Conservation (phyloP, 345 rosid species). For the Eucalyptus leucophloia region DNA sequence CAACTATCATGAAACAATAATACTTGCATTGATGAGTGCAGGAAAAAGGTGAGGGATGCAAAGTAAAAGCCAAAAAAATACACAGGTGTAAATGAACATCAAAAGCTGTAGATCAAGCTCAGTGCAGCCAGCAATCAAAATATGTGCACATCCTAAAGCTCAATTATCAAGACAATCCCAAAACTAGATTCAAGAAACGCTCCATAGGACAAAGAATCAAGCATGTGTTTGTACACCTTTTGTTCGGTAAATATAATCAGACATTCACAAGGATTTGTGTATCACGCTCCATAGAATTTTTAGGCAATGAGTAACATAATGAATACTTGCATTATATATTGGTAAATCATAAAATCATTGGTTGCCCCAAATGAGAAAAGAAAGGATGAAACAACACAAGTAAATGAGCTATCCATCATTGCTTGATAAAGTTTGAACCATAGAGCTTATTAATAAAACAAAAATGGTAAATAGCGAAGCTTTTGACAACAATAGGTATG, state of each 20-base stretch:
- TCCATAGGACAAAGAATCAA: background rate
- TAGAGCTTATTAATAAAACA: background rate
- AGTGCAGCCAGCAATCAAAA: background rate
- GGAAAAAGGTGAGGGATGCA: background rate
- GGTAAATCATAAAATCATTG: background rate
- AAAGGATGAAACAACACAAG: background rate
- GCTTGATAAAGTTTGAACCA: background rate
- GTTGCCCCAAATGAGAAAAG: background rate
- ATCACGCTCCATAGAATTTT: background rate
- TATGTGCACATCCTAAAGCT: background rate
- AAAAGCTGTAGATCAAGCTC: background rate
- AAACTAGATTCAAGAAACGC: background rate
- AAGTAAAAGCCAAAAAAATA: background rate
- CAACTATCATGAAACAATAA: constrained; percentile 9
- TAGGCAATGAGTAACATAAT: background rate
- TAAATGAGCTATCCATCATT: background rate
- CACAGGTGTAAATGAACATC: background rate
- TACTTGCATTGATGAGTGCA: background rate
- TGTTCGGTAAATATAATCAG: background rate
- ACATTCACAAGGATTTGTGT: background rate
- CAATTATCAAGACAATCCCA: background rate
- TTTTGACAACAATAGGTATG: background rate
- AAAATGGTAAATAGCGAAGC: background rate
- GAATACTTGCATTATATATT: background rate
- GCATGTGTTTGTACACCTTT: background rate